phyloP scores from a whole-genome alignment of 441 rosid genomes.

The Pelargonium cotyledonis region DNA sequence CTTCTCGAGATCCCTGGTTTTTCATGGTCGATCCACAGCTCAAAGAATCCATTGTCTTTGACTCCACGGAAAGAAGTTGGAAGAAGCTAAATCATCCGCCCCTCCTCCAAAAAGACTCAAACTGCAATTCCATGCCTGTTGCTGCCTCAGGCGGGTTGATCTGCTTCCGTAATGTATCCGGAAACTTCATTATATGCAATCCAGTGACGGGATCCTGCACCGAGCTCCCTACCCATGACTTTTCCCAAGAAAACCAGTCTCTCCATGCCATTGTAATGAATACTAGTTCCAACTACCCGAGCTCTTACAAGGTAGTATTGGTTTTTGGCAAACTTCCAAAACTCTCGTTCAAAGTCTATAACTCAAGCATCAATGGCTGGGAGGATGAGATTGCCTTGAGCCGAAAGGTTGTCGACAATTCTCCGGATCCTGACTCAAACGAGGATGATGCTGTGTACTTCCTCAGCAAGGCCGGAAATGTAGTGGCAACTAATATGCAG shows the following conservation, averaged over 20 bases:
- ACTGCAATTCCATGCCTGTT: constrained; percentile 43
- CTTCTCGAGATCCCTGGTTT: constrained; percentile 74
- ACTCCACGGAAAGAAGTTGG: constrained; percentile 62
- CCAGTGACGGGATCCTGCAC: constrained; percentile 59
- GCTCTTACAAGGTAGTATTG: constrained; percentile 51
- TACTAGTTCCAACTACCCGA: constrained; percentile 19
- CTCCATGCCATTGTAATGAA: constrained; percentile 75
- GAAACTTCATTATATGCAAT: constrained; percentile 46
- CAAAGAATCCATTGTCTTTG: constrained; percentile 46
- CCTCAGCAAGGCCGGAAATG: constrained; percentile 72
- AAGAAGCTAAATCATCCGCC: constrained; percentile 41
- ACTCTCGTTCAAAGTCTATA: constrained; percentile 41
- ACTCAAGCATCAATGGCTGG: constrained; percentile 51
- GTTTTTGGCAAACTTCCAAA: constrained; percentile 58
- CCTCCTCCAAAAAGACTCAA: constrained; percentile 19
- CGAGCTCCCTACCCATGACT: constrained; percentile 33
- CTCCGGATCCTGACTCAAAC: constrained; percentile 25
- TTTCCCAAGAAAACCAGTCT: constrained; percentile 22
- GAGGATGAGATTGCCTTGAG: constrained; percentile 34
- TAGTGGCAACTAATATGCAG: constrained; percentile 59
- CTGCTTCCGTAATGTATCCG: constrained; percentile 49
- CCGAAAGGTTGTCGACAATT: constrained; percentile 30
- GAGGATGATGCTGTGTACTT: constrained; percentile 54
- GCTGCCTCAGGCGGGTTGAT: constrained; percentile 77
- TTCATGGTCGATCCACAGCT: constrained; percentile 47